Conservation (phyloP, 805 yeast genomes). For the Hanseniaspora nectarophila region DNA sequence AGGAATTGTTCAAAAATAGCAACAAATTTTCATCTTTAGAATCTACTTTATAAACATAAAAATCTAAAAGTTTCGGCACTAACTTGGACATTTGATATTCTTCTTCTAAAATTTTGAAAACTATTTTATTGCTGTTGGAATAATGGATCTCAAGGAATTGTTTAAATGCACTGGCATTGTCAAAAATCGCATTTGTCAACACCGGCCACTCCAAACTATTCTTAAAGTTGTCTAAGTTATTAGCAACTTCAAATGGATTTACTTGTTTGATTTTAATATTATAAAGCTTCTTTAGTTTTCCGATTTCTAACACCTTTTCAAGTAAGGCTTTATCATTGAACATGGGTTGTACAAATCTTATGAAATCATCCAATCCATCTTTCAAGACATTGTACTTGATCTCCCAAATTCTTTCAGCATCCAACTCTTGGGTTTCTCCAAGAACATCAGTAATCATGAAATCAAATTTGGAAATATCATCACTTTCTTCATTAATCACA, state of each 20-base stretch:
- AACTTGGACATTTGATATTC: conserved; percentile 47
- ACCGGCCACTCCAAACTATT: conserved; percentile 2
- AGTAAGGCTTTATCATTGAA: conserved; percentile 27
- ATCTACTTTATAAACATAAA: conserved; percentile 39
- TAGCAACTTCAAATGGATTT: neutral
- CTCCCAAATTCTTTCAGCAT: conserved; percentile 58
- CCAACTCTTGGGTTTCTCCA: conserved; percentile 17
- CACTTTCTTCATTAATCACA: conserved; percentile 3
- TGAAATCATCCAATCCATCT: conserved; percentile 60
- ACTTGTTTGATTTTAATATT: neutral
- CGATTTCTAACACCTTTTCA: conserved; percentile 61
- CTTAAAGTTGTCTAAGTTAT: conserved; percentile 47
- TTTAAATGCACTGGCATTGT: neutral
- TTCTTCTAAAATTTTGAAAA: conserved; percentile 41
- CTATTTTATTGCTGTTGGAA: conserved; percentile 13
- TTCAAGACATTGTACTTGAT: conserved; percentile 60
- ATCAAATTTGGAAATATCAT: conserved; percentile 9
- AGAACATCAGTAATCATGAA: conserved; percentile 13
- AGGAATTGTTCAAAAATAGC: conserved; percentile 40
- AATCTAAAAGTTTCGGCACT: conserved; percentile 40
- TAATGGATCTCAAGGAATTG: conserved; percentile 2
- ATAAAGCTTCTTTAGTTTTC: conserved; percentile 64
- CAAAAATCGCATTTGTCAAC: neutral
- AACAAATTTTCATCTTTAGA: conserved; percentile 36
- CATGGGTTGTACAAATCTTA: conserved; percentile 35